phyloP scores from a whole-genome alignment of 139 green algal species.

The Chlamydomonas schloesseri region DNA sequence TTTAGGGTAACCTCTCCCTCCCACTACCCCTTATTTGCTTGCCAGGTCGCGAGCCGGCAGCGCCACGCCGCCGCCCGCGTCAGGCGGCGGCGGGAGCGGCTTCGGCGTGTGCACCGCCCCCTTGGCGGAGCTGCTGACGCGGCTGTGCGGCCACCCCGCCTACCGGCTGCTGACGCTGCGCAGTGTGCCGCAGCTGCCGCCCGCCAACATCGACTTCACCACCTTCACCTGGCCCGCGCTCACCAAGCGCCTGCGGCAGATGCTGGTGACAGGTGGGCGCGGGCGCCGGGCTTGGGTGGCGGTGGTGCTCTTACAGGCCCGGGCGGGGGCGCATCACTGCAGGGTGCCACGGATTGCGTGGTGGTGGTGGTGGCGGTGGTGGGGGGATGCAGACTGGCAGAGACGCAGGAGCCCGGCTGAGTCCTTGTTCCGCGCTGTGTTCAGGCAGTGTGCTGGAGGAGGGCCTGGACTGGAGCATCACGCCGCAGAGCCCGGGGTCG shows the following conservation, averaged over 20 bases:
- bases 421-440: too few species aligned
- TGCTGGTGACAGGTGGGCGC: slow-evolving; percentile 69
- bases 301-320: too few species aligned
- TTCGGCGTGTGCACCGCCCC: not conserved
- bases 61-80: not conserved
- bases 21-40: too few species aligned
- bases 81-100: not conserved
- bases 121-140: slow-evolving; percentile 68
- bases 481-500: not conserved
- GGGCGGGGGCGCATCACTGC: not conserved
- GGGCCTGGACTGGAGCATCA: slow-evolving; percentile 66
- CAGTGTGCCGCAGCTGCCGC: slow-evolving; percentile 65
- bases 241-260: slow-evolving; percentile 74
- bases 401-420: too few species aligned
- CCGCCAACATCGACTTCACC: slow-evolving; percentile 72
- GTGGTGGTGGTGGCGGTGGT: too few species aligned
- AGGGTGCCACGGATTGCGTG: too few species aligned
- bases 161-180: slow-evolving; percentile 70
- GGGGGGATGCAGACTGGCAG: too few species aligned
- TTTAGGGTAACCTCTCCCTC: too few species aligned
- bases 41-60: too few species aligned
- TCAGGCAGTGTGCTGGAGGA: slow-evolving; percentile 70
- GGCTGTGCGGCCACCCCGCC: slow-evolving; percentile 73
- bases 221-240: slow-evolving; percentile 79
- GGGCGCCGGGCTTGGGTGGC: too few species aligned